Evolutionary conservation across 305 asterid genomes (phyloP).

Genomic region (Coffea humblotiana): DNA sequence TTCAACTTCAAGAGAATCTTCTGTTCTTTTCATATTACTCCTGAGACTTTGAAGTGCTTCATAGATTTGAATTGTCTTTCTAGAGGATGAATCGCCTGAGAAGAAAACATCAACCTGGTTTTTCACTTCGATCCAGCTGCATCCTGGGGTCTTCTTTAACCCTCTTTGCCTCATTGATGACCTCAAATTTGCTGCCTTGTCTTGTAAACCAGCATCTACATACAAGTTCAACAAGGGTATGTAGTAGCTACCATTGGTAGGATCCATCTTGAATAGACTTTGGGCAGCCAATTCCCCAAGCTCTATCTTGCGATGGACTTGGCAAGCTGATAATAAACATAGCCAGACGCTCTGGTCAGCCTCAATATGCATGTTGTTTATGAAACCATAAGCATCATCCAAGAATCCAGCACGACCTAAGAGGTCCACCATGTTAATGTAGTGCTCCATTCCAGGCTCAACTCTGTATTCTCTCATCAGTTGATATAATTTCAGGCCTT

Average conservation of each 20-base stretch:
- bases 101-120: conserved; percentile 58
- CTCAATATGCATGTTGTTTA: conserved; percentile 47
- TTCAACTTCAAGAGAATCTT: conserved; percentile 26
- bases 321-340: conserved; percentile 69
- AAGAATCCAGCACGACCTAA: conserved; percentile 65
- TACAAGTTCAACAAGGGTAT: conserved; percentile 63
- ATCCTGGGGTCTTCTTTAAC: conserved; percentile 65
- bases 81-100: conserved; percentile 68
- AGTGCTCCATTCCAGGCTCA: conserved; percentile 69
- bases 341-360: conserved; percentile 67
- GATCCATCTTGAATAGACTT: conserved; percentile 55
- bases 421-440: conserved; percentile 68
- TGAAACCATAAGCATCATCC: conserved; percentile 51
- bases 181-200: conserved; percentile 78
- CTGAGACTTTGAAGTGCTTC: conserved; percentile 47
- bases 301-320: conserved; percentile 57
- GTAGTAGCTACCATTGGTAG: conserved; percentile 58
- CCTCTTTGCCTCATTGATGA: conserved; percentile 61
- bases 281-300: conserved; percentile 73
- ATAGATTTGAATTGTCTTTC: conserved; percentile 37
- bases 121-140: conserved; percentile 83
- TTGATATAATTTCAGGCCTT: conserved; percentile 50
- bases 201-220: conserved; percentile 56
- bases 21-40: conserved; percentile 40
- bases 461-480: conserved; percentile 53